Percentiles rank a stretch among this genome's conserved stretches.
Conservation (phyloP, 2,329 filamentous ascomycete genomes). For the Fusarium sp. region DNA sequence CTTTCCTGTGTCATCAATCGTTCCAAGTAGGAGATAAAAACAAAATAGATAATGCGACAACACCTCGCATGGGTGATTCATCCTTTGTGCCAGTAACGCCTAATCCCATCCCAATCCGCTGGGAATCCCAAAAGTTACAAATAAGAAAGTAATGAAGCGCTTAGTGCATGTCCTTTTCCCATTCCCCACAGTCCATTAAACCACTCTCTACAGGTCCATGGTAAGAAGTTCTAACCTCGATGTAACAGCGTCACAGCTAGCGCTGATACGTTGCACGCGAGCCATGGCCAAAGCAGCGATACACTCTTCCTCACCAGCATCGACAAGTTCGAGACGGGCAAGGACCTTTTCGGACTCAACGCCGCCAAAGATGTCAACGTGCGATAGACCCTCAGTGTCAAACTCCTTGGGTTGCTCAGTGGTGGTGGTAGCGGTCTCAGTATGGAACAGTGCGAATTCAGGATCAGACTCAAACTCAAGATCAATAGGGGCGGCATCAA, state of each 20-base stretch:
- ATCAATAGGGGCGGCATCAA: slow-evolving; percentile 51
- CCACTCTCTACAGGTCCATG: slow-evolving; percentile 44
- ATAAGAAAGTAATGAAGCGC: slow-evolving; percentile 40
- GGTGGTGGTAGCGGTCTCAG: slow-evolving; percentile 46
- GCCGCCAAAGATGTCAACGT: slow-evolving; percentile 61
- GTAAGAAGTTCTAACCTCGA: slow-evolving; percentile 53
- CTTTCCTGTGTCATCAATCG: slow-evolving; percentile 43
- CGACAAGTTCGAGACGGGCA: slow-evolving; percentile 71
- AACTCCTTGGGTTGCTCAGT: slow-evolving; percentile 50
- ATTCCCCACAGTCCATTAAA: not conserved
- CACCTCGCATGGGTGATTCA: slow-evolving; percentile 26
- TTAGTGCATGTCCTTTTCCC: slow-evolving; percentile 34
- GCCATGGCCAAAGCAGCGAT: slow-evolving; percentile 58
- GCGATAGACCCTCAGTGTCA: slow-evolving; percentile 55
- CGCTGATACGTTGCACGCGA: slow-evolving; percentile 62
- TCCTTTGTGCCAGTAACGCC: slow-evolving; percentile 41
- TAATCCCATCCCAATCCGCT: slow-evolving; percentile 32
- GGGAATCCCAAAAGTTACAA: slow-evolving; percentile 34
- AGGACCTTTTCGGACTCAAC: slow-evolving; percentile 72
- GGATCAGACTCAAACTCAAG: slow-evolving; percentile 72
- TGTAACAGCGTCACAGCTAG: slow-evolving; percentile 48
- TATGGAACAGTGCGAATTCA: slow-evolving; percentile 69
- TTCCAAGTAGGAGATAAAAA: slow-evolving; percentile 25
- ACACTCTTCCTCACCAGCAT: slow-evolving; percentile 62
- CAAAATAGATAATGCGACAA: slow-evolving; percentile 40